Evolutionary conservation across 2,329 filamentous ascomycete species (phyloP).

Genomic region (Arthrobotrys iridis): DNA sequence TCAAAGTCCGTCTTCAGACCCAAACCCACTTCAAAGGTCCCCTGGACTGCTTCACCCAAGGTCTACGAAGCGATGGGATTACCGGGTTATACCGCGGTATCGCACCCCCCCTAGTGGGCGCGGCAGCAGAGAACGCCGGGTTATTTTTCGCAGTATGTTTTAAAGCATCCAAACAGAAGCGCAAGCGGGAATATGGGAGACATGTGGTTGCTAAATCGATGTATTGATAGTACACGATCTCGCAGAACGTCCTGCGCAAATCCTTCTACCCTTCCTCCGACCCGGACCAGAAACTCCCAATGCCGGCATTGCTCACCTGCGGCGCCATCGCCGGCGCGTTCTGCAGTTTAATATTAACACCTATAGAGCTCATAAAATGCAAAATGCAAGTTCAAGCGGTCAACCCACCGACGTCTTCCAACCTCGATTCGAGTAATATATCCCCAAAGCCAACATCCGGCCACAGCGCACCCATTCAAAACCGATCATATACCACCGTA

Average conservation of each 20-base stretch:
- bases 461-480: constrained; percentile 62
- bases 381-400: constrained; percentile 82
- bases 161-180: neutral
- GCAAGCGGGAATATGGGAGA: neutral
- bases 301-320: constrained; percentile 79
- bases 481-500: constrained; percentile 60
- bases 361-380: constrained; percentile 97
- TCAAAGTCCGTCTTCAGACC: constrained; percentile 97
- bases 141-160: constrained; percentile 84
- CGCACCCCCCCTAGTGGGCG: constrained; percentile 86
- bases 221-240: constrained; percentile 64
- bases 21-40: constrained; percentile 89
- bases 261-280: constrained; percentile 69
- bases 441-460: constrained; percentile 59
- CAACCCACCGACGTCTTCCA: constrained; percentile 5
- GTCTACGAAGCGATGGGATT: constrained; percentile 80
- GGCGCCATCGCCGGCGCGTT: constrained; percentile 88
- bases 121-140: constrained; percentile 89
- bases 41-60: constrained; percentile 91
- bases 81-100: constrained; percentile 89
- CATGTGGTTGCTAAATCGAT: too few relatives aligned
- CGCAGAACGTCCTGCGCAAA: constrained; percentile 71
- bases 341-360: constrained; percentile 89
- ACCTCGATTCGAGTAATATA: constrained; percentile 56
- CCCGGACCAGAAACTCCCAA: constrained; percentile 72